Conservation (phyloP, 164 flowering plant genomes). For the Dillenia turbinata region DNA sequence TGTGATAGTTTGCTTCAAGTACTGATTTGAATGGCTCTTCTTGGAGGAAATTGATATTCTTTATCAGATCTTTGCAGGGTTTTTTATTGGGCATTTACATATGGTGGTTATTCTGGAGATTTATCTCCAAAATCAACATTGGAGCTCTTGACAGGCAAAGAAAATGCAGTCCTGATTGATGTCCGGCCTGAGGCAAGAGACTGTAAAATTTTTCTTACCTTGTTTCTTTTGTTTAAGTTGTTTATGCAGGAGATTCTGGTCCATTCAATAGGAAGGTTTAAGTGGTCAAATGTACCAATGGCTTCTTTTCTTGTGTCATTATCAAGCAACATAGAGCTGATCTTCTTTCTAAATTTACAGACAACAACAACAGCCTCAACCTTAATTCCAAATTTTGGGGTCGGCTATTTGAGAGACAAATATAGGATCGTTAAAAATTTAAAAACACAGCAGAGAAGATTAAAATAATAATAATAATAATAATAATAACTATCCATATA, state of each 20-base stretch:
- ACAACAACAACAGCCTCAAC: no score
- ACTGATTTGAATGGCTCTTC: not conserved
- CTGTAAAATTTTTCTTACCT: constrained; percentile 53
- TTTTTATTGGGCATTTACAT: constrained; percentile 54
- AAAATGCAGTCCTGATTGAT: constrained; percentile 68
- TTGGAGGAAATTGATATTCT: constrained; percentile 22
- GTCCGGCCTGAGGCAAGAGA: constrained; percentile 97
- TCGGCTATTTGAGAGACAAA: no score
- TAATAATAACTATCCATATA: no score
- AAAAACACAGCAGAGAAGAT: no score
- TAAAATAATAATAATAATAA: no score
- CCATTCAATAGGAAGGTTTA: not conserved
- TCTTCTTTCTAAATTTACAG: not conserved
- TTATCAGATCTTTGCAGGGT: constrained; percentile 77
- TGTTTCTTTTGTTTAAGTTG: constrained; percentile 14
- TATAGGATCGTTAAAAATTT: no score
- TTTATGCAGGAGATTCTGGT: constrained; percentile 4
- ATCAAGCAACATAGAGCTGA: not conserved
- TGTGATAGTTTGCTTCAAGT: constrained; percentile 11
- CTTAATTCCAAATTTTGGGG: no score
- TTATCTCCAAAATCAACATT: constrained; percentile 63
- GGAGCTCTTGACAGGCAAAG: constrained; percentile 55
- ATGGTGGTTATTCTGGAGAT: constrained; percentile 92
- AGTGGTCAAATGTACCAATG: not conserved
- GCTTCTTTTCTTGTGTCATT: not conserved